Conservation (phyloP, 1,284 basidiomycete genomes). For the Apiotrichum domesticum region DNA sequence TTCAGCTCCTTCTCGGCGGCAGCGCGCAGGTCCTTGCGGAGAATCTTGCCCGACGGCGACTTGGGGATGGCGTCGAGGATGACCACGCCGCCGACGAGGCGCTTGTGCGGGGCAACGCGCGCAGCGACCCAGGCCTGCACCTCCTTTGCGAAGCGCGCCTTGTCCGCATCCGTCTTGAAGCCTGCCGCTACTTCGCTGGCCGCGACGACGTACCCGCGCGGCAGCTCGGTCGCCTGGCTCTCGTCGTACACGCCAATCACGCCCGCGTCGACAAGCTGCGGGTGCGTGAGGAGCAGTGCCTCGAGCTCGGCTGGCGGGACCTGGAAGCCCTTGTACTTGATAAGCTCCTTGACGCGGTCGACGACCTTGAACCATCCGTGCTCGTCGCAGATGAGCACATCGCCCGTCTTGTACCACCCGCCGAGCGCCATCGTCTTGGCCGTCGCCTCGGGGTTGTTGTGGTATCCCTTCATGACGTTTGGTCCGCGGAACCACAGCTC, state of each 20-base stretch:
- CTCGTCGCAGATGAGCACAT: constrained; percentile 59
- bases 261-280: constrained; percentile 62
- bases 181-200: not conserved
- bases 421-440: constrained; percentile 57
- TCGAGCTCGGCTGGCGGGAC: constrained; percentile 84
- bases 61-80: constrained; percentile 50
- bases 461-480: constrained; percentile 67
- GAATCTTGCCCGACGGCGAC: constrained; percentile 42
- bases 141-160: constrained; percentile 48
- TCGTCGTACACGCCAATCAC: constrained; percentile 63
- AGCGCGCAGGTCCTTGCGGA: constrained; percentile 39
- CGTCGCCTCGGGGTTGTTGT: constrained; percentile 63
- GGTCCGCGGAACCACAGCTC: constrained; percentile 77
- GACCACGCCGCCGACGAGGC: constrained; percentile 48
- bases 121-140: constrained; percentile 59
- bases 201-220: constrained; percentile 37
- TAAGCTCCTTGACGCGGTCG: constrained; percentile 63
- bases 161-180: constrained; percentile 7
- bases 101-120: constrained; percentile 52
- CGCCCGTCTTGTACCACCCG: constrained; percentile 79
- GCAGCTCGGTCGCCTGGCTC: constrained; percentile 61
- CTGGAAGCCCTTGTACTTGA: constrained; percentile 61
- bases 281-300: constrained; percentile 63
- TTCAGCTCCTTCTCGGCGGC: constrained; percentile 24
- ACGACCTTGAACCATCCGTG: constrained; percentile 54